Percentiles rank a stretch among this genome's conserved stretches.
Evolutionary conservation across 129 eudicot species (phyloP).

Genomic region (Deinandra increscens): DNA sequence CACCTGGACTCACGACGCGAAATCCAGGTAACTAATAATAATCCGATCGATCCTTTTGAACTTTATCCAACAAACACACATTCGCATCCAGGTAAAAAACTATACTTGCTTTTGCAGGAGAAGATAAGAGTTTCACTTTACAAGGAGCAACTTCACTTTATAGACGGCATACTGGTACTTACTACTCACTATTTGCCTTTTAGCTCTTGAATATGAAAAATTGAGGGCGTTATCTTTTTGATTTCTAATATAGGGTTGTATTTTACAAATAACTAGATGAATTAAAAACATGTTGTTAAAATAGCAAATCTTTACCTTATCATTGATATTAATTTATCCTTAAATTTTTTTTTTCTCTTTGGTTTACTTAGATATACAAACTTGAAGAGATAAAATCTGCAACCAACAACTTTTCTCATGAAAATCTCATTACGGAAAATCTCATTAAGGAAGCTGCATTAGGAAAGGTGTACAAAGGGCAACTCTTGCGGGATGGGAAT

Average conservation of each 20-base stretch:
- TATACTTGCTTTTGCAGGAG: no score
- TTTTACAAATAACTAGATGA: no score
- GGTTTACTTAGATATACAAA: background rate
- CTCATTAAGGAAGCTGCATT: background rate
- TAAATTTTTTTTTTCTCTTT: background rate
- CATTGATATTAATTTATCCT: background rate
- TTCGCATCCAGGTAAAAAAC: no score
- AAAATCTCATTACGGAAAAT: background rate
- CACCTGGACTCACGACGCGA: background rate
- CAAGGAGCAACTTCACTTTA: no score
- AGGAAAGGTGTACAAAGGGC: background rate
- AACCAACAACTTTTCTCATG: background rate
- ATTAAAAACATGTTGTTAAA: no score
- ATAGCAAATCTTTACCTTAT: background rate
- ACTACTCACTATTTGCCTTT: no score
- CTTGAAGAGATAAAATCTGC: background rate
- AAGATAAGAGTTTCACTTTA: no score
- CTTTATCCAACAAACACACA: no score
- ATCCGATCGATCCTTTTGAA: no score
- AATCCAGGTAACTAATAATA: background rate
- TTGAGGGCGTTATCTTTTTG: no score
- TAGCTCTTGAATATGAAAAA: no score
- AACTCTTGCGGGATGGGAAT: background rate
- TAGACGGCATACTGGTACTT: background rate
- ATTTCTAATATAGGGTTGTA: no score